Conservation (phyloP, 2,329 filamentous ascomycete genomes). For the Myriosclerotinia curreyana region DNA sequence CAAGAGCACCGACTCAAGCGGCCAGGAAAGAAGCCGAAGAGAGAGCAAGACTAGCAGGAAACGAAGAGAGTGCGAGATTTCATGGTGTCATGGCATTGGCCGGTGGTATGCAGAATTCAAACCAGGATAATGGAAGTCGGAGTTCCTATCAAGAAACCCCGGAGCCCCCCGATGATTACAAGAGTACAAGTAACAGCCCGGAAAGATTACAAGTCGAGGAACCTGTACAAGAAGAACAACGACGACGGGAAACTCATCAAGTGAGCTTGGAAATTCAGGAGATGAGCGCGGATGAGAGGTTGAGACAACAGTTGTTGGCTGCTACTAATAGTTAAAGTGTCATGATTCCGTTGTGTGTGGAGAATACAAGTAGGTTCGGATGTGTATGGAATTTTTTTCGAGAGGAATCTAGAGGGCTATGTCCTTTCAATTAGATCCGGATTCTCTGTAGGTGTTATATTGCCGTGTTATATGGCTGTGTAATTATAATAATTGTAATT, state of each 20-base stretch:
- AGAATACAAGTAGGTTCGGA: too few relatives aligned
- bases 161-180: conserved; percentile 8
- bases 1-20: conserved; percentile 72
- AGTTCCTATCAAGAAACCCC: conserved; percentile 14
- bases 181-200: conserved; percentile 15
- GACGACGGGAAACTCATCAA: conserved; percentile 1
- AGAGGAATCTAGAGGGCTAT: too few relatives aligned
- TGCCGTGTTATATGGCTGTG: too few relatives aligned
- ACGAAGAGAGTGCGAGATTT: conserved; percentile 58
- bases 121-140: conserved; percentile 12
- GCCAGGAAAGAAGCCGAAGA: conserved; percentile 66
- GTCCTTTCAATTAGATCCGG: too few relatives aligned
- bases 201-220: conserved; percentile 29
- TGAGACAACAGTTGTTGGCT: conserved; percentile 17
- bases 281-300: conserved; percentile 20
- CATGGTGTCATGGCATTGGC: conserved; percentile 58
- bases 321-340: conserved; percentile 4
- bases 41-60: conserved; percentile 55
- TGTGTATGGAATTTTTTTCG: too few relatives aligned
- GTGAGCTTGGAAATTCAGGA: conserved; percentile 14
- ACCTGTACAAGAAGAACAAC: conserved; percentile 10
- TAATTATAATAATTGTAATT: too few relatives aligned
- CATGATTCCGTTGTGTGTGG: too few relatives aligned
- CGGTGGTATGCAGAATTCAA: conserved; percentile 43
- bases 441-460: too few relatives aligned